These are phyloP conservation scores for Grigorovia jiainica DNA, from an alignment of 805 yeast species.

Conservation along the genomic window DNA sequence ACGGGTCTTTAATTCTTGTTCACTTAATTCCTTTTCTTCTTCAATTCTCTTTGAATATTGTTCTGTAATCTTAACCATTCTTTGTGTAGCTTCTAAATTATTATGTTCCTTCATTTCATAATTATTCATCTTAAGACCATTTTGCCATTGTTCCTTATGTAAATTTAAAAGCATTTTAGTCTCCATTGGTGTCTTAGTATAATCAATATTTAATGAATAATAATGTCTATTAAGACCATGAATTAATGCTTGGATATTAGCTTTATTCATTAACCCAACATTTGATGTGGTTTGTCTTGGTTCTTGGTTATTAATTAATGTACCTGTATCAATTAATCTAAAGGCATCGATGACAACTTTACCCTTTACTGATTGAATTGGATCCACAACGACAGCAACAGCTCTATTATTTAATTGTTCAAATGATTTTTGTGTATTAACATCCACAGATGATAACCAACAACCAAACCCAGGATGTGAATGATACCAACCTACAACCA, in stretches of 20 bases:
- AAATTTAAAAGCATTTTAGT: conserved; percentile 88
- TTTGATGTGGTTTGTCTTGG: conserved; percentile 97
- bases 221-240: conserved; percentile 97
- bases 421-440: conserved; percentile 94
- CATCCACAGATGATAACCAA: conserved; percentile 97
- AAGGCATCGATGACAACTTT: conserved; percentile 98
- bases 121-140: conserved; percentile 73
- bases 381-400: conserved; percentile 97
- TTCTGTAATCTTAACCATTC: conserved; percentile 82
- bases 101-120: conserved; percentile 68
- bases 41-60: conserved; percentile 81
- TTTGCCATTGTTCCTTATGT: conserved; percentile 93
- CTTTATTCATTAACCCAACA: conserved; percentile 89
- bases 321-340: conserved; percentile 80
- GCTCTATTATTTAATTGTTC: conserved; percentile 94
- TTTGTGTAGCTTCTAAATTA: conserved; percentile 62
- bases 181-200: conserved; percentile 84
- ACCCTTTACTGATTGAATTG: conserved; percentile 97
- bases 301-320: conserved; percentile 91
- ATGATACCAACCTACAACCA: conserved; percentile 99
- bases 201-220: conserved; percentile 90
- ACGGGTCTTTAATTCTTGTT: conserved; percentile 86
- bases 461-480: conserved; percentile 99
- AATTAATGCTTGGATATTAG: conserved; percentile 90
- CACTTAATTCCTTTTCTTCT: conserved; percentile 83